phyloP scores from a whole-genome alignment of 1,139 yeast species.

The Hyphopichia wangnamkhiaoensis region DNA sequence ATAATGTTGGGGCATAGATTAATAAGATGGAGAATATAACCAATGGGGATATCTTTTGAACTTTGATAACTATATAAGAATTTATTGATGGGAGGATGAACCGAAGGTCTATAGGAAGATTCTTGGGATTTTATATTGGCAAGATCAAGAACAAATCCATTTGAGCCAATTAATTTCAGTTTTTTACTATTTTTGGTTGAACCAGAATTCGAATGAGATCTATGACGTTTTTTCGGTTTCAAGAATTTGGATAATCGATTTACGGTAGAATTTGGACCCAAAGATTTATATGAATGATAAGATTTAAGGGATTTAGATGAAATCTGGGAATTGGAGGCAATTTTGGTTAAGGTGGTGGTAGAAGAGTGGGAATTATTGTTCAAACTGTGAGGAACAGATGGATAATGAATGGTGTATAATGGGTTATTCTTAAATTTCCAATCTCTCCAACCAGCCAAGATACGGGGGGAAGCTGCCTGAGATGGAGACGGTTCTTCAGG shows the following conservation, averaged over 20 bases:
- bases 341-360: conserved; percentile 20
- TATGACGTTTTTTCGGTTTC: conserved; percentile 20
- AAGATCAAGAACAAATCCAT: conserved; percentile 1
- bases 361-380: conserved; percentile 33
- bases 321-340: conserved; percentile 27
- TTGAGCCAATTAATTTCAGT: too few species aligned
- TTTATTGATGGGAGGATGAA: conserved; percentile 63
- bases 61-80: conserved; percentile 57
- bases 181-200: background rate
- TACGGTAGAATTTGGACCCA: conserved; percentile 11
- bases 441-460: conserved; percentile 82
- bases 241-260: conserved; percentile 21
- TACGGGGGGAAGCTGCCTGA: conserved; percentile 11
- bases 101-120: conserved; percentile 10
- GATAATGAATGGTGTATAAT: conserved; percentile 44
- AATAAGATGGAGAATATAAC: conserved; percentile 61
- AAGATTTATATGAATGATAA: conserved; percentile 11
- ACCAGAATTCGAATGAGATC: conserved; percentile 6
- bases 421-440: conserved; percentile 80
- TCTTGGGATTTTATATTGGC: conserved; percentile 4
- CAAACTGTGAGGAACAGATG: conserved; percentile 10
- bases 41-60: conserved; percentile 68
- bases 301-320: conserved; percentile 20
- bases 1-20: conserved; percentile 58
- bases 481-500: conserved; percentile 1